These are phyloP conservation scores for Borovskyia barvae DNA, from an alignment of 208 protist species.

Conservation along the genomic window DNA sequence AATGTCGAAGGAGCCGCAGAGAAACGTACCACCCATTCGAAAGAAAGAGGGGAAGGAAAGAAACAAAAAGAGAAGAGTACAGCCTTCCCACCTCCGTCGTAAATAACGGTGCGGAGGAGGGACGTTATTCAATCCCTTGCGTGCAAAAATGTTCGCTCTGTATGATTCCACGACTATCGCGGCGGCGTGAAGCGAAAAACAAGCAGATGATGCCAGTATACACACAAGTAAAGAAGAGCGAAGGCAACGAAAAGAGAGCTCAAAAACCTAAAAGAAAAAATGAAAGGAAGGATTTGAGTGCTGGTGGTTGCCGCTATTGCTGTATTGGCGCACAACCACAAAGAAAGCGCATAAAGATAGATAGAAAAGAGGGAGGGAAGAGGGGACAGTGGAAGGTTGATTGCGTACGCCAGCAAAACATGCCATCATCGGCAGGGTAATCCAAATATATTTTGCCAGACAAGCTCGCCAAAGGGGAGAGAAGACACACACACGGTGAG, in stretches of 20 bases:
- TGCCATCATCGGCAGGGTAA: no score
- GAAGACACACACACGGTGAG: no score
- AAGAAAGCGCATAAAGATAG: not conserved
- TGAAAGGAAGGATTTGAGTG: not conserved
- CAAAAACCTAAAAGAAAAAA: not conserved
- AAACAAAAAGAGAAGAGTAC: constrained; percentile 1
- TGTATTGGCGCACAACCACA: not conserved
- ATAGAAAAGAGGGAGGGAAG: not conserved
- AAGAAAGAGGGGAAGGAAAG: not conserved
- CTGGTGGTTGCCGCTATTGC: constrained; percentile 4
- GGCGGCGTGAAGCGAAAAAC: no score
- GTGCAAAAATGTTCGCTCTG: no score
- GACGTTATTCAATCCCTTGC: no score
- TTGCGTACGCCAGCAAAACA: not conserved
- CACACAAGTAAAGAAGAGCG: not conserved
- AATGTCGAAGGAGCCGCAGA: not conserved
- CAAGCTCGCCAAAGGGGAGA: no score
- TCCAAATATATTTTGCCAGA: no score
- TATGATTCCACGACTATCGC: no score
- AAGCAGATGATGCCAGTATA: no score
- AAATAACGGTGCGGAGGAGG: no score
- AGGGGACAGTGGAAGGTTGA: not conserved
- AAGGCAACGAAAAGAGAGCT: not conserved
- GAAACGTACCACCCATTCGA: not conserved
- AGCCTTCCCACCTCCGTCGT: no score